Conservation (phyloP, 257 asterid species). For the Jacaranda copaia region DNA sequence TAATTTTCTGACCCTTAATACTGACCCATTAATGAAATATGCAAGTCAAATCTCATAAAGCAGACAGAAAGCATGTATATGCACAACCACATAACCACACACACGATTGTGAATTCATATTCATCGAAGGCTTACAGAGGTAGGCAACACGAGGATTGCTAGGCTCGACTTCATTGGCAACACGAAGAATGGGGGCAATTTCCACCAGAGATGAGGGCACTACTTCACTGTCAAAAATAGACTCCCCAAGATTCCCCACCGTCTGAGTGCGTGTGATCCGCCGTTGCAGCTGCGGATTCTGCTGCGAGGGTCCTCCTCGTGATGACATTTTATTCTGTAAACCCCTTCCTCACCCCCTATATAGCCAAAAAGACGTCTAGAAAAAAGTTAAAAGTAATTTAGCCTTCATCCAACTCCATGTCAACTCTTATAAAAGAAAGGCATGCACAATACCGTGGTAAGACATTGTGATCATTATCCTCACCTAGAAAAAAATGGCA, state of each 20-base stretch:
- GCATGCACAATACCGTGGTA: conserved; percentile 1
- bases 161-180: conserved; percentile 98
- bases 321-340: conserved; percentile 60
- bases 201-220: conserved; percentile 98
- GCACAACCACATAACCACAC: conserved; percentile 25
- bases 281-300: conserved; percentile 76
- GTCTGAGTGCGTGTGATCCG: conserved; percentile 95
- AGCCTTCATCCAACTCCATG: conserved; percentile 21
- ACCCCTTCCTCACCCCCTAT: conserved; percentile 39
- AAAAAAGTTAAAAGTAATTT: not conserved
- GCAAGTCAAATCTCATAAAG: conserved; percentile 9
- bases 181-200: conserved; percentile 99
- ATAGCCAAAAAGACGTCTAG: conserved; percentile 28
- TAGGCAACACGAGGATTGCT: conserved; percentile 99
- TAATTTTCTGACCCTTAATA: conserved; percentile 4
- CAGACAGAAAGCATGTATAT: conserved; percentile 13
- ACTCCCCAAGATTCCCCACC: conserved; percentile 91
- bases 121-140: conserved; percentile 69
- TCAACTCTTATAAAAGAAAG: not conserved
- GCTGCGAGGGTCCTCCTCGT: conserved; percentile 72
- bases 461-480: conserved; percentile 1
- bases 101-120: conserved; percentile 12
- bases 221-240: conserved; percentile 93
- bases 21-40: conserved; percentile 9
- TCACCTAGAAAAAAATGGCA: not conserved